phyloP scores from a whole-genome alignment of 2,329 filamentous ascomycete species.

The Chalaropsis ovoidea region DNA sequence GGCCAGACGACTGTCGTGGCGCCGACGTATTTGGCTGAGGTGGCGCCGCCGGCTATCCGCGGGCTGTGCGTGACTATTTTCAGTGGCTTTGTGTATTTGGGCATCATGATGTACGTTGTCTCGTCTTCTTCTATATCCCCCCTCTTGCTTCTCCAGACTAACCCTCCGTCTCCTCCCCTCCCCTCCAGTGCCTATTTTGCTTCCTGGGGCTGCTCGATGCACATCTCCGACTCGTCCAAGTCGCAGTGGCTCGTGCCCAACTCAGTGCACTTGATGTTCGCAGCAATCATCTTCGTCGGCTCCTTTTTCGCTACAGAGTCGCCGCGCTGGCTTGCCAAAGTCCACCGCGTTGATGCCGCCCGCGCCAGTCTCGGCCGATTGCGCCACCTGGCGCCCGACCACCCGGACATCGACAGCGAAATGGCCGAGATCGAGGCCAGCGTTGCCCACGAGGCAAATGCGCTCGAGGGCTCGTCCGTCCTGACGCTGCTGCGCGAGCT shows the following conservation, averaged over 20 bases:
- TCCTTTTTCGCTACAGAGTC: conserved; percentile 61
- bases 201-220: conserved; percentile 49
- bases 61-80: conserved; percentile 59
- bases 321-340: conserved; percentile 59
- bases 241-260: conserved; percentile 58
- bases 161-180: neutral
- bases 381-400: conserved; percentile 54
- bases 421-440: conserved; percentile 50
- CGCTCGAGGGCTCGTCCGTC: conserved; percentile 55
- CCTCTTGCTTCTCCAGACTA: neutral
- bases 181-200: conserved; percentile 55
- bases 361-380: conserved; percentile 46
- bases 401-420: conserved; percentile 43
- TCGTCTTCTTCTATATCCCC: neutral
- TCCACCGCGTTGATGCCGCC: conserved; percentile 50
- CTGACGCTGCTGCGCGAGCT: conserved; percentile 58
- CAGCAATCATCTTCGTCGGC: conserved; percentile 58
- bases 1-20: conserved; percentile 58
- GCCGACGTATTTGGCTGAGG: conserved; percentile 64
- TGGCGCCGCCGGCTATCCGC: conserved; percentile 56
- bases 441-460: conserved; percentile 61
- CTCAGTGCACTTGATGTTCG: conserved; percentile 67
- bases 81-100: conserved; percentile 55
- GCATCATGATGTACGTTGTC: conserved; percentile 50
- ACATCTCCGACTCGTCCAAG: conserved; percentile 40